Percentiles rank a stretch among this genome's conserved stretches.
Evolutionary conservation across 148 eudicot genomes (phyloP).

Genomic region (Persicaria tinctoria): DNA sequence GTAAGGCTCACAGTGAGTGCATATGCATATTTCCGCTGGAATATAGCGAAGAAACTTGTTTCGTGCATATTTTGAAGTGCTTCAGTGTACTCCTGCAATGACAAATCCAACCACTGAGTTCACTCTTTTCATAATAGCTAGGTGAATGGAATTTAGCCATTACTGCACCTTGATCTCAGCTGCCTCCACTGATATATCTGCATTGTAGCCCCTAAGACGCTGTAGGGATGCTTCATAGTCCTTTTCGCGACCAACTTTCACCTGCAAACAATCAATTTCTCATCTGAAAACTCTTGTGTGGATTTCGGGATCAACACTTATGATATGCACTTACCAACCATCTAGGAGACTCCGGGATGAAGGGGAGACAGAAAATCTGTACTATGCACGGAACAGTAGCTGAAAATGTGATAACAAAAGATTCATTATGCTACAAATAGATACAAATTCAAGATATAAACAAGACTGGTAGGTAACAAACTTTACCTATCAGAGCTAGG

Average conservation of each 20-base stretch:
- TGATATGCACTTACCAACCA: slow-evolving; percentile 47
- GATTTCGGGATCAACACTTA: neutral
- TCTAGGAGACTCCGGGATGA: slow-evolving; percentile 71
- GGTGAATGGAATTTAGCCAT: neutral
- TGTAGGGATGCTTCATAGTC: slow-evolving; percentile 32
- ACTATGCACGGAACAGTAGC: slow-evolving; percentile 42
- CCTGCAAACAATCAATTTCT: slow-evolving; percentile 26
- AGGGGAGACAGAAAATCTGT: slow-evolving; percentile 38
- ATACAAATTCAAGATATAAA: neutral
- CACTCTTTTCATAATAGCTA: neutral
- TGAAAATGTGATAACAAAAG: slow-evolving; percentile 17
- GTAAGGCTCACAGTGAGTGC: slow-evolving; percentile 29
- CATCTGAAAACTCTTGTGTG: neutral
- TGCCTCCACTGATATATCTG: slow-evolving; percentile 48
- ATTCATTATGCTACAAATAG: neutral
- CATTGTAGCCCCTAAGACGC: slow-evolving; percentile 49
- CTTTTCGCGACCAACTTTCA: slow-evolving; percentile 41
- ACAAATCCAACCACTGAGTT: neutral
- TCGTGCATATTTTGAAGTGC: slow-evolving; percentile 18
- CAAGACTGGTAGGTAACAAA: neutral
- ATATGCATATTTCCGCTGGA: slow-evolving; percentile 30
- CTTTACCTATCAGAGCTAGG: slow-evolving; percentile 40
- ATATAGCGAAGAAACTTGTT: slow-evolving; percentile 21
- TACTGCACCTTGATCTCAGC: slow-evolving; percentile 52
- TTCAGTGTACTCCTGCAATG: slow-evolving; percentile 23